Base-by-base conservation (phyloP, 83 land plant genomes). In the Diphasiastrum complanatum region DNA sequence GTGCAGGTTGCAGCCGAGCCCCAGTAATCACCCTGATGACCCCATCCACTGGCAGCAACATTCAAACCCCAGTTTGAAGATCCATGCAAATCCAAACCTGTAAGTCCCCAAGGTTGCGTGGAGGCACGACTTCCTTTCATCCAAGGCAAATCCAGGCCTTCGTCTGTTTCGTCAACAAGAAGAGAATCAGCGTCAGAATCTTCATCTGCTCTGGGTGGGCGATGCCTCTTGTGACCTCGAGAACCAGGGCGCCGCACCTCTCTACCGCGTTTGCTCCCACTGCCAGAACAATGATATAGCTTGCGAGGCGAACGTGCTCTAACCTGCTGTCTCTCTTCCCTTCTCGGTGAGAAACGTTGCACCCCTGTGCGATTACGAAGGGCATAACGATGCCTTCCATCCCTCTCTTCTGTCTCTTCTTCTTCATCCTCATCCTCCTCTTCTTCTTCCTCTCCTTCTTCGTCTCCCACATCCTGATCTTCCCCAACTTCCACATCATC, bases 111-210 rank as follows among this genome's bases (percentile, higher is more conserved):
- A 29, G 95, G 85, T 60, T 83, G 73, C 30, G 82, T 83, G 51
- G 75, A 61, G 51, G 79, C 69, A 51, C 71, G 75, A 38, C 84
- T 83, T 70, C 82, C 84, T 34, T 91, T 74, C 25, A 64, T 71
- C 85, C 83, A 87, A 14, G 95, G 81, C 43, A 76, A 61, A 24
- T 66, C 77, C 23, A 91, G 91, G n/a, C 85, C 91, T 66, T 85
- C 82, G 56, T 85, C 98, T 54, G 85, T 41, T 72, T 92, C 98
- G 76, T 92, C 96, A 62, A 92, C 96, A 60, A 92, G 83, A 63
- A 92, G 90, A 18, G 98, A 92, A 46, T 92, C 98, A 38, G 8
- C 43, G 67, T 92, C 98, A 30, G 98, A 91, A 64, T 92, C 98
- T 8, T 38, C 43, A 26, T 88, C 96, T 46, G 66, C 76, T 50